These are phyloP conservation scores for Lavandula angustifolia DNA, from an alignment of 257 asterid species.

Conservation along the genomic window DNA sequence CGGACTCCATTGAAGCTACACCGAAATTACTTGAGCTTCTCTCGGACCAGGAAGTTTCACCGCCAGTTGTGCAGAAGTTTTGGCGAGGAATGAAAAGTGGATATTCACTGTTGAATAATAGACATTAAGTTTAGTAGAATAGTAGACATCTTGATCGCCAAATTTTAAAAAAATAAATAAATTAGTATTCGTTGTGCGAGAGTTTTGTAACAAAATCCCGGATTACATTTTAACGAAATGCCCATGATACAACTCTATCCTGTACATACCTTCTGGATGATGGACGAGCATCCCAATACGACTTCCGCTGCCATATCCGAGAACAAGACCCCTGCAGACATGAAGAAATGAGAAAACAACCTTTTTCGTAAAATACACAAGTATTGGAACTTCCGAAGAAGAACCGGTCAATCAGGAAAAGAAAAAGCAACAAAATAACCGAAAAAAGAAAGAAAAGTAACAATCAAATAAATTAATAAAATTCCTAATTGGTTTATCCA, in stretches of 20 bases:
- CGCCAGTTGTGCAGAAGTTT: constrained; percentile 74
- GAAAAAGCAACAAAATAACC: background rate
- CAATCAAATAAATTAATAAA: background rate
- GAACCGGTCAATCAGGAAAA: background rate
- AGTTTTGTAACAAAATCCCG: background rate
- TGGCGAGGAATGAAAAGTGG: constrained; percentile 95
- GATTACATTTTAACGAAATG: background rate
- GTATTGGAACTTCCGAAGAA: constrained; percentile 7
- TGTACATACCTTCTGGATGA: constrained; percentile 80
- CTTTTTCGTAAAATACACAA: background rate
- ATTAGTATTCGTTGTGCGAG: background rate
- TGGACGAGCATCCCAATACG: constrained; percentile 98
- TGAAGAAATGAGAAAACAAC: constrained; percentile 6
- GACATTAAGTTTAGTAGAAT: background rate
- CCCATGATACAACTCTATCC: background rate
- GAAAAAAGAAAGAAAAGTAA: background rate
- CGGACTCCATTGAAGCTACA: constrained; percentile 90
- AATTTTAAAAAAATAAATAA: background rate
- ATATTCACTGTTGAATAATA: constrained; percentile 64
- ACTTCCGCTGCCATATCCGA: constrained; percentile 96
- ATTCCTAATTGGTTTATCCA: background rate
- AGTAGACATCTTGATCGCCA: constrained; percentile 14
- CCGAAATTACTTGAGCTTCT: constrained; percentile 94
- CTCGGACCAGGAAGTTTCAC: constrained; percentile 94
- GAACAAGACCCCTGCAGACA: constrained; percentile 88